Evolutionary conservation across 352 stramenopile species (phyloP).

Genomic region (Phytophthora uliginosa): DNA sequence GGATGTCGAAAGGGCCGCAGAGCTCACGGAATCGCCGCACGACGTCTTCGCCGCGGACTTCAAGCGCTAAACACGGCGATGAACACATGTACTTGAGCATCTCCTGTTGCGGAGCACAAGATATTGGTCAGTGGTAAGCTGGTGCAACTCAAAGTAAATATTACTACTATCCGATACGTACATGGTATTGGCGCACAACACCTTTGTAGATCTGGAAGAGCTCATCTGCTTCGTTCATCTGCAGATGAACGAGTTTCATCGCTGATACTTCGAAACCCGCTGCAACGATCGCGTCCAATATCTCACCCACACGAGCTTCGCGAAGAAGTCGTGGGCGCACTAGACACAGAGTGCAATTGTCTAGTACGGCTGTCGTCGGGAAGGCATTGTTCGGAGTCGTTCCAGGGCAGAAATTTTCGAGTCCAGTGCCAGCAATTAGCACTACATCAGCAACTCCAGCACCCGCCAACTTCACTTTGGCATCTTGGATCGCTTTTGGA

Average conservation of each 20-base stretch:
- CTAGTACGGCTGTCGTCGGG: conserved; percentile 61
- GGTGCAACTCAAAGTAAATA: neutral
- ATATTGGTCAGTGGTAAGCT: conserved; percentile 1
- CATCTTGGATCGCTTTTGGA: conserved; percentile 19
- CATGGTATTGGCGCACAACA: conserved; percentile 77
- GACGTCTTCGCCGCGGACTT: conserved; percentile 89
- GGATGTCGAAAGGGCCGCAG: conserved; percentile 91
- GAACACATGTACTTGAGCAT: conserved; percentile 94
- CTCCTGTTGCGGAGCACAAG: conserved; percentile 45
- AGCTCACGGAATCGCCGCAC: conserved; percentile 85
- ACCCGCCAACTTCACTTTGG: conserved; percentile 8
- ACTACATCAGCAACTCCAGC: conserved; percentile 24
- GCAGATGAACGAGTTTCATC: conserved; percentile 86
- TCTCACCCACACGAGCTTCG: conserved; percentile 69
- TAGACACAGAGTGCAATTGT: conserved; percentile 76
- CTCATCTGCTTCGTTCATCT: conserved; percentile 84
- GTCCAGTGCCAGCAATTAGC: conserved; percentile 33
- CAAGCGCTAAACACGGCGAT: conserved; percentile 88
- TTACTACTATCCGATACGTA: conserved; percentile 33
- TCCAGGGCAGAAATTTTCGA: conserved; percentile 29
- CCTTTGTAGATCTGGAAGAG: conserved; percentile 94
- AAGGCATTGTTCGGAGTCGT: conserved; percentile 21
- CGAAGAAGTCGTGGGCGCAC: conserved; percentile 68
- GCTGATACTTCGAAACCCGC: conserved; percentile 93
- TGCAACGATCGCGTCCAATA: conserved; percentile 85